These are phyloP conservation scores for Aureobasidium subglaciale DNA, from an alignment of 2,329 filamentous ascomycete genomes.

Conservation along the genomic window DNA sequence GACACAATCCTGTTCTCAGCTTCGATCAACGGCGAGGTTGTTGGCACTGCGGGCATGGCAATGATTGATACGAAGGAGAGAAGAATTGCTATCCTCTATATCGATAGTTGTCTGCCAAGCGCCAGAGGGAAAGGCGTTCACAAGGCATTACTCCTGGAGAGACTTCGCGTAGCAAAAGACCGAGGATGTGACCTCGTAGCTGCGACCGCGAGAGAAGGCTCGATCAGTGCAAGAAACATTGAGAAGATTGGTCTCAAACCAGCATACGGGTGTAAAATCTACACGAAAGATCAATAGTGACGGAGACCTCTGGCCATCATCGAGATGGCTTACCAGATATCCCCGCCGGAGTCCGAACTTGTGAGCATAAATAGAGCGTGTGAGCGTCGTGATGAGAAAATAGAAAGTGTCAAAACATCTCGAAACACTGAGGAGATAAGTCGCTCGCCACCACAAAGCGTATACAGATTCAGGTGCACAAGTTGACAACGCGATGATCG, in stretches of 20 bases:
- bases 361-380: neutral
- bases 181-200: neutral
- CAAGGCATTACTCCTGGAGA: neutral
- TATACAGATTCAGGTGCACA: no score
- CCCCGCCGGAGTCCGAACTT: neutral
- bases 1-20: neutral
- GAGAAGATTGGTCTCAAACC: neutral
- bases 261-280: neutral
- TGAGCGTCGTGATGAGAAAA: neutral
- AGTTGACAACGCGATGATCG: no score
- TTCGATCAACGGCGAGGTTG: neutral
- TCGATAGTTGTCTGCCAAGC: neutral
- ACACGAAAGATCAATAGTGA: neutral
- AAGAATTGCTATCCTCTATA: neutral
- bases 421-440: neutral
- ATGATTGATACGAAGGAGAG: neutral
- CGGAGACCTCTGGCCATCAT: no score
- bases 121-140: neutral
- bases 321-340: no score
- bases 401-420: neutral
- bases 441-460: no score
- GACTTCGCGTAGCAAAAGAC: neutral
- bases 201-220: neutral
- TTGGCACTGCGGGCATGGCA: neutral
- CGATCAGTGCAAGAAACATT: neutral